These are phyloP conservation scores for Aspergillus coremiiformis DNA, from an alignment of 495 filamentous ascomycete species.

Conservation along the genomic window DNA sequence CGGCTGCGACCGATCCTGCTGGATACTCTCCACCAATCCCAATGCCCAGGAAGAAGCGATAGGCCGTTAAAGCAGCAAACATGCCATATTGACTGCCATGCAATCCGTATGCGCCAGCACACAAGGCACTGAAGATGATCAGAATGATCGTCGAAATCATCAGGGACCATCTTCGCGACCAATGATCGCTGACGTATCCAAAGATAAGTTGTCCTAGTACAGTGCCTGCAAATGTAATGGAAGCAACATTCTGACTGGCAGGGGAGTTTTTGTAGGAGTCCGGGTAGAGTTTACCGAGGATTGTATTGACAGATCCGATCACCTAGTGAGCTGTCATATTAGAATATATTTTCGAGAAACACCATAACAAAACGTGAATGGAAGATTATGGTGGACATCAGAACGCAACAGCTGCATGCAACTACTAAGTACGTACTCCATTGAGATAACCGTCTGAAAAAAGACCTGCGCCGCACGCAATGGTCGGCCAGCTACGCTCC, in stretches of 20 bases:
- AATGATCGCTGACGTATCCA: conserved; percentile 75
- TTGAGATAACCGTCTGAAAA: conserved; percentile 92
- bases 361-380: neutral
- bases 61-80: conserved; percentile 76
- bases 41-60: conserved; percentile 70
- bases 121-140: conserved; percentile 75
- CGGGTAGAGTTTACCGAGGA: conserved; percentile 56
- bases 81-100: conserved; percentile 56
- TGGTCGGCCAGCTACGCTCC: conserved; percentile 57
- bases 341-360: neutral
- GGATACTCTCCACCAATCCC: conserved; percentile 76
- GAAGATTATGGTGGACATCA: neutral
- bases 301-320: conserved; percentile 74
- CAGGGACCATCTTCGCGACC: conserved; percentile 74
- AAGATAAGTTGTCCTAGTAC: conserved; percentile 80
- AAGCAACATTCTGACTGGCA: conserved; percentile 61
- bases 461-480: conserved; percentile 82
- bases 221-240: conserved; percentile 83
- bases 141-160: conserved; percentile 74
- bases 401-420: neutral
- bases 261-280: conserved; percentile 54
- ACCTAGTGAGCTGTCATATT: conserved; percentile 42
- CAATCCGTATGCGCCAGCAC: conserved; percentile 65
- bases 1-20: conserved; percentile 75
- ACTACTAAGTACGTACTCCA: conserved; percentile 43